These are phyloP conservation scores for Exsudoporus frostii DNA, from an alignment of 768 basidiomycete genomes.

Conservation along the genomic window DNA sequence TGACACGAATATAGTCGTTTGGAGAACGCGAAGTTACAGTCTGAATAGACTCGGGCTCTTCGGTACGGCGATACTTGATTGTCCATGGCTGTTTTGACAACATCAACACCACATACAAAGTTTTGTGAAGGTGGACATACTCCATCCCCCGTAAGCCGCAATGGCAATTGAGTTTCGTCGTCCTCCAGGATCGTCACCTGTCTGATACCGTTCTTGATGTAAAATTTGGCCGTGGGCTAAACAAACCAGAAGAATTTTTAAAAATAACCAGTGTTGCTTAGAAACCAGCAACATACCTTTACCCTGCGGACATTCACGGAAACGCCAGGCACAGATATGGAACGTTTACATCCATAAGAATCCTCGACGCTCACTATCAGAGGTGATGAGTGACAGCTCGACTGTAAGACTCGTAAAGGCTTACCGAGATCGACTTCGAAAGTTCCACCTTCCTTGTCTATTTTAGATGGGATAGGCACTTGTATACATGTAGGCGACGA, in stretches of 20 bases:
- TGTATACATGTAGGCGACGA: constrained; percentile 52
- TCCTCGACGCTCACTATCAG: constrained; percentile 79
- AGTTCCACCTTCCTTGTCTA: constrained; percentile 66
- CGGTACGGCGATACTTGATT: constrained; percentile 63
- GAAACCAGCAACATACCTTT: constrained; percentile 47
- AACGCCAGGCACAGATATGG: constrained; percentile 72
- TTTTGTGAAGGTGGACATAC: constrained; percentile 43
- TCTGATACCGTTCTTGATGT: constrained; percentile 58
- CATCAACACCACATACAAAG: constrained; percentile 1
- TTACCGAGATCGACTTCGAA: constrained; percentile 79
- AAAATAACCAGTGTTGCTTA: neutral
- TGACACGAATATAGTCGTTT: constrained; percentile 73
- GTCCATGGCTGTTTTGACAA: constrained; percentile 71
- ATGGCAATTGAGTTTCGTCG: constrained; percentile 66
- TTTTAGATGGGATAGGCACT: constrained; percentile 63
- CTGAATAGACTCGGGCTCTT: constrained; percentile 39
- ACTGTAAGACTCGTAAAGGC: constrained; percentile 13
- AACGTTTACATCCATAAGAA: constrained; percentile 79
- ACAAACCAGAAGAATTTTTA: neutral
- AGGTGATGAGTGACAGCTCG: neutral
- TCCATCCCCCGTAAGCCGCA: constrained; percentile 87
- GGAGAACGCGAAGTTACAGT: constrained; percentile 49
- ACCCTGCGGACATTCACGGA: constrained; percentile 81
- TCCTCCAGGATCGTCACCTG: constrained; percentile 69
- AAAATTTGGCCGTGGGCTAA: constrained; percentile 87